phyloP scores from a whole-genome alignment of 2,329 filamentous ascomycete species.

The Pyrenophora teres region DNA sequence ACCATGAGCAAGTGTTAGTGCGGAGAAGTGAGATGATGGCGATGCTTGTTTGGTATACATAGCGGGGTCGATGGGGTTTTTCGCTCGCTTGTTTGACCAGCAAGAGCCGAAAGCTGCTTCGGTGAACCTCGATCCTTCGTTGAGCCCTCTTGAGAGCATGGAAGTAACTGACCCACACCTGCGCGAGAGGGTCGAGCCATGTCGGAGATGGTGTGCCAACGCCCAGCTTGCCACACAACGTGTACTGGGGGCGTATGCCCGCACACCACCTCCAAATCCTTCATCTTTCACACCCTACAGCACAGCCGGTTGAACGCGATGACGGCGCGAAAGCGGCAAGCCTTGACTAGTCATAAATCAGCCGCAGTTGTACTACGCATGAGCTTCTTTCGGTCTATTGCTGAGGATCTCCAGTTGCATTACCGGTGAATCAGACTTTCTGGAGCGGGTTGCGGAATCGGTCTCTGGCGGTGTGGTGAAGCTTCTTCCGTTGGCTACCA shows the following conservation, averaged over 20 bases:
- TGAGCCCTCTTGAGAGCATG: not conserved
- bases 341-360: not conserved
- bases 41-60: not conserved
- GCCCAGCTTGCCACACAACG: too few relatives aligned
- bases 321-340: not conserved
- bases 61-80: slow-evolving; percentile 4
- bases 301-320: not conserved
- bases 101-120: not conserved
- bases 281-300: too few relatives aligned
- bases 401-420: not conserved
- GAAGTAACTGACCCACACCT: not conserved
- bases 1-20: not conserved
- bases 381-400: not conserved
- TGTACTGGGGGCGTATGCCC: too few relatives aligned
- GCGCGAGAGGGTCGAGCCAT: not conserved
- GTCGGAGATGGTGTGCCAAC: too few relatives aligned
- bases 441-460: not conserved
- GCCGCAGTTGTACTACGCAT: not conserved
- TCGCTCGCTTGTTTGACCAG: slow-evolving; percentile 2
- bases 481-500: not conserved
- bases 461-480: slow-evolving; percentile 5
- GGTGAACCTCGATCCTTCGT: not conserved
- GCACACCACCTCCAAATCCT: too few relatives aligned
- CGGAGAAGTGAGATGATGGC: not conserved
- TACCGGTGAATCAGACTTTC: slow-evolving; percentile 1